Evolutionary conservation across 352 stramenopile genomes (phyloP), one percentile per base, ranked within the genome.

Genomic region (Phytopythium boreale): DNA sequence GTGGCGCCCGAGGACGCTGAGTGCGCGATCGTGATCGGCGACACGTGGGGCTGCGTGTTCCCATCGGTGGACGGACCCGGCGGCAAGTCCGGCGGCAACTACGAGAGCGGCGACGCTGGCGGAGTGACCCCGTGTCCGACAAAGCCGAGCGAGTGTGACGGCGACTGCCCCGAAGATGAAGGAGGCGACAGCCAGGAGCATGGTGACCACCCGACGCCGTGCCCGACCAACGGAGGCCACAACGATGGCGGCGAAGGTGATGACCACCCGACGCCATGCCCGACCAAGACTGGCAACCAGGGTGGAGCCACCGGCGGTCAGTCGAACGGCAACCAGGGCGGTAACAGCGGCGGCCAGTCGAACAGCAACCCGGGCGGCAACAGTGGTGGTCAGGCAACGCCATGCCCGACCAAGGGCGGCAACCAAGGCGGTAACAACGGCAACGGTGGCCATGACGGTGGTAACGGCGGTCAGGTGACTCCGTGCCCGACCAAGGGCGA

Each of bases 31-130:
- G 37, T 72, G n/a, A 47, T 29, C 9, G 50, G 44, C 9, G 50
- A 37, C 19, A 56, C 57, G n/a, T 73, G 67, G 72, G 72, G 72
- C 22, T 80, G 72, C 37, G 67, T 76, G 36, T 77, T 80, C 63
- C 70, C 69, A 19, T 75, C 69, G 4, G 51, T 70, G 4, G 59
- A 68, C 56, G 6, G 56, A 50, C 2, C 39, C 50, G 10, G 43
- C 61, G 10, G 34, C 49, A 51, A 51, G 2, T 11, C 41, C 15
- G 50, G 50, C 17, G 50, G 50, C 9, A 12, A 57, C 50, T 20
- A 39, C 17, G 50, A 57, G 26, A 36, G 50, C 27, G 26, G 50
- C 14, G 19, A 22, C 14, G 15, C 27, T 22, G 26, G 29, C 17
- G 19, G 50, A 22, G 26, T 37, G 9, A 72, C 62, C n/a, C 67